Evolutionary conservation across 1,139 yeast genomes (phyloP).

Genomic region (Scheffersomyces cryptocercus): DNA sequence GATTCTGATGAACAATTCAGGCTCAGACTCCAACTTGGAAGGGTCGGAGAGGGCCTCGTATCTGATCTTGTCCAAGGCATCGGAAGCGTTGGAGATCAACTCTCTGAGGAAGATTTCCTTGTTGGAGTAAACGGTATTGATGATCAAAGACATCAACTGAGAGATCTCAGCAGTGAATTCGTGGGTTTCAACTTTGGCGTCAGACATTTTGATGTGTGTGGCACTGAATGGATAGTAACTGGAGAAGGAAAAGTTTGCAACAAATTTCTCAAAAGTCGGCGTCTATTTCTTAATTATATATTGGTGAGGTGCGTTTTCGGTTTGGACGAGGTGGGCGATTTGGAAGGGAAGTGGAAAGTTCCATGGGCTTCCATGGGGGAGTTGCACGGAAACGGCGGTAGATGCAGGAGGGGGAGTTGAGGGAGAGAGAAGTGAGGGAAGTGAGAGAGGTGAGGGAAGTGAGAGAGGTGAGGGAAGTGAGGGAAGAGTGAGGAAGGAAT

Average conservation of each 20-base stretch:
- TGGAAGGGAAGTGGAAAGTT: constrained; percentile 22
- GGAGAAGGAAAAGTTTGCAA: too few species aligned
- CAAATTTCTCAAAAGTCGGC: constrained; percentile 4
- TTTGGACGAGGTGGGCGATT: constrained; percentile 6
- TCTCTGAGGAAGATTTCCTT: constrained; percentile 99
- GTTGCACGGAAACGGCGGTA: constrained; percentile 3
- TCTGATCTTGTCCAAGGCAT: constrained; percentile 95
- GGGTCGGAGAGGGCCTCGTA: constrained; percentile 96
- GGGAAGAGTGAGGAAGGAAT: not conserved
- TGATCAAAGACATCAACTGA: constrained; percentile 99
- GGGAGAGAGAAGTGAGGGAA: too few species aligned
- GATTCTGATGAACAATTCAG: constrained; percentile 94
- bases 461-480: too few species aligned
- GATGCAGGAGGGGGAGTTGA: too few species aligned
- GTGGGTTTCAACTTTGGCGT: constrained; percentile 70
- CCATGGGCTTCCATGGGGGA: constrained; percentile 33
- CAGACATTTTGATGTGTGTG: constrained; percentile 45
- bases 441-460: too few species aligned
- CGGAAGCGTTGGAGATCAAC: constrained; percentile 96
- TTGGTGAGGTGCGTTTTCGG: not conserved
- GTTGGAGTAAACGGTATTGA: constrained; percentile 99
- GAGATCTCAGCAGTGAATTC: constrained; percentile 99
- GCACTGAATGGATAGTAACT: not conserved
- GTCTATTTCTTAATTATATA: not conserved
- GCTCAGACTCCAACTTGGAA: constrained; percentile 88